phyloP scores from a whole-genome alignment of 257 asterid genomes.

The Salvia hispanica region DNA sequence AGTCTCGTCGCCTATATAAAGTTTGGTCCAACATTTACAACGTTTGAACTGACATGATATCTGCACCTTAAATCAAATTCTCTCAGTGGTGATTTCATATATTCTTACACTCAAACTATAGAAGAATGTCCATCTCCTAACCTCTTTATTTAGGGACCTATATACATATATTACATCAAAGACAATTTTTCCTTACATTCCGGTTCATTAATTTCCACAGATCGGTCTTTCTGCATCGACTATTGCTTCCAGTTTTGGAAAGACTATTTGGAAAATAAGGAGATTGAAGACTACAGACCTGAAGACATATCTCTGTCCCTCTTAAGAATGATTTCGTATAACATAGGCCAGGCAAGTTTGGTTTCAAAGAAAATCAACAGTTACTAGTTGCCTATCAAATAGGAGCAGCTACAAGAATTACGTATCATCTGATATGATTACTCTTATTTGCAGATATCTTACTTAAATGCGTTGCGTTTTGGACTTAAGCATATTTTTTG shows the following conservation, averaged over 20 bases:
- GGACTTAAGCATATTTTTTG: conserved; percentile 97
- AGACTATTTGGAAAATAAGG: conserved; percentile 86
- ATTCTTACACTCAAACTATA: not conserved
- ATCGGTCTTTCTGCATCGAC: conserved; percentile 99
- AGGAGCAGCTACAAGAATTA: not conserved
- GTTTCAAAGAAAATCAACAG: conserved; percentile 12
- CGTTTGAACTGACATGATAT: conserved; percentile 8
- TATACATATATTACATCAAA: not conserved
- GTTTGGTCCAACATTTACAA: conserved; percentile 9
- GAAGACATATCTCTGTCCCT: conserved; percentile 96
- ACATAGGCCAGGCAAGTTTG: conserved; percentile 89
- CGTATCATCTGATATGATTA: conserved; percentile 29
- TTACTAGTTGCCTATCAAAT: not conserved
- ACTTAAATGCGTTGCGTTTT: conserved; percentile 92
- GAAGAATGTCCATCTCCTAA: conserved; percentile 6
- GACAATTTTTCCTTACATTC: not conserved
- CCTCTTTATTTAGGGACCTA: not conserved
- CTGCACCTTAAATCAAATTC: no score
- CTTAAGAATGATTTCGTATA: conserved; percentile 94
- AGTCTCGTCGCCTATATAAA: not conserved
- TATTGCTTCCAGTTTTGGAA: conserved; percentile 97
- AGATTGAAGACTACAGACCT: conserved; percentile 83
- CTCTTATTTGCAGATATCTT: conserved; percentile 65
- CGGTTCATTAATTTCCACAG: conserved; percentile 46
- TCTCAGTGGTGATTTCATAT: no score